A percentile compares a stretch with the other conserved stretches of the same genome.
Conservation (phyloP, 805 yeast species). For the Candida sanyiensis region DNA sequence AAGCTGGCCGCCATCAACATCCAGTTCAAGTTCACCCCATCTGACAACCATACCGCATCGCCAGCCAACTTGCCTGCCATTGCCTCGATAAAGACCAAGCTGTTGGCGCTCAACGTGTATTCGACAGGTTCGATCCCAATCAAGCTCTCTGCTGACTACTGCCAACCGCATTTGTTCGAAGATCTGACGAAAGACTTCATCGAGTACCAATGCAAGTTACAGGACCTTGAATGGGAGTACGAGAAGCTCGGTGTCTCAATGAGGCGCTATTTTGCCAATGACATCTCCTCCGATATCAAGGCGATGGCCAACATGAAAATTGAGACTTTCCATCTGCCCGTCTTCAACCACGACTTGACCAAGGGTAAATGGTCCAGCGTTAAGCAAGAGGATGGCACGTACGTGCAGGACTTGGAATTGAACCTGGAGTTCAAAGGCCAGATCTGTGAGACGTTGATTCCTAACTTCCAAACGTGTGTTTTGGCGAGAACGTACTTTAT, state of each 20-base stretch:
- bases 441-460: constrained; percentile 46
- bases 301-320: constrained; percentile 18
- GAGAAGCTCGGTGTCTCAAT: constrained; percentile 8
- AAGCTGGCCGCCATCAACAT: constrained; percentile 26
- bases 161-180: constrained; percentile 15
- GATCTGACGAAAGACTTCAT: constrained; percentile 23
- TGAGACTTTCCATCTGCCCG: constrained; percentile 9
- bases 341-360: constrained; percentile 9
- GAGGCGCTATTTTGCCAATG: constrained; percentile 11
- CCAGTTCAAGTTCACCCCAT: constrained; percentile 27
- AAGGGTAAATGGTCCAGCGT: constrained; percentile 22
- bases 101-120: constrained; percentile 30
- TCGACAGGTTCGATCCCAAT: constrained; percentile 37
- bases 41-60: constrained; percentile 28
- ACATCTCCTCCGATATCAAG: constrained; percentile 15
- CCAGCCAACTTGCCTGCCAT: constrained; percentile 20
- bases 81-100: constrained; percentile 23
- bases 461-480: constrained; percentile 58
- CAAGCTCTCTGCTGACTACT: constrained; percentile 31
- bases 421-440: constrained; percentile 39
- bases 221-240: constrained; percentile 17
- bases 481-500: constrained; percentile 54
- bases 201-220: constrained; percentile 9
- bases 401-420: constrained; percentile 27
- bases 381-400: constrained; percentile 4